Percentiles rank a stretch among this genome's conserved stretches.
phyloP scores from a whole-genome alignment of 1,139 yeast species.

The Geotrichum phurueaensis region DNA sequence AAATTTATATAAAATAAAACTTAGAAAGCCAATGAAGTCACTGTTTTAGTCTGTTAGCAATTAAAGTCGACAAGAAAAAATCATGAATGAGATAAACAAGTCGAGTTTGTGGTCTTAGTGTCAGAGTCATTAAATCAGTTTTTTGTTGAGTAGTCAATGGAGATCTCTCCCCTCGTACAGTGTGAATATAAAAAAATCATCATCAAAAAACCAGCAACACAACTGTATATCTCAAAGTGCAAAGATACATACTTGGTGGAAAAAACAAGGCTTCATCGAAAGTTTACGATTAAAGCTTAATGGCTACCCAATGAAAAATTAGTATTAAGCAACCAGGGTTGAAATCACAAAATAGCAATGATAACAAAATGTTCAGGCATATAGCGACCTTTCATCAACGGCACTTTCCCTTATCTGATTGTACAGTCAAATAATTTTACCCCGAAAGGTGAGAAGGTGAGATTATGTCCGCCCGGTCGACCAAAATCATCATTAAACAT shows the following conservation, averaged over 20 bases:
- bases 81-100: neutral
- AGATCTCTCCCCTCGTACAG: constrained; percentile 19
- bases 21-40: neutral
- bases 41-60: neutral
- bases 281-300: neutral
- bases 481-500: constrained; percentile 17
- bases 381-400: constrained; percentile 19
- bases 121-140: constrained; percentile 21
- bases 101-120: neutral
- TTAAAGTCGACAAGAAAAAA: neutral
- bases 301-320: neutral
- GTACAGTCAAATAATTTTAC: constrained; percentile 16
- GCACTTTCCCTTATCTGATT: constrained; percentile 11
- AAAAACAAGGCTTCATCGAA: neutral
- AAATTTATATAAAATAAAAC: neutral
- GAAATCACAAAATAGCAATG: neutral
- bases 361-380: neutral
- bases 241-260: neutral
- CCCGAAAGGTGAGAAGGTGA: constrained; percentile 9
- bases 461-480: constrained; percentile 22
- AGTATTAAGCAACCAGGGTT: neutral
- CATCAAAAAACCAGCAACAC: constrained; percentile 8
- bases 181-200: constrained; percentile 19
- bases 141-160: constrained; percentile 18
- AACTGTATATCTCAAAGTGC: neutral